Evolutionary conservation across 768 basidiomycete species (phyloP).

Genomic region (Tricholoma sp.): DNA sequence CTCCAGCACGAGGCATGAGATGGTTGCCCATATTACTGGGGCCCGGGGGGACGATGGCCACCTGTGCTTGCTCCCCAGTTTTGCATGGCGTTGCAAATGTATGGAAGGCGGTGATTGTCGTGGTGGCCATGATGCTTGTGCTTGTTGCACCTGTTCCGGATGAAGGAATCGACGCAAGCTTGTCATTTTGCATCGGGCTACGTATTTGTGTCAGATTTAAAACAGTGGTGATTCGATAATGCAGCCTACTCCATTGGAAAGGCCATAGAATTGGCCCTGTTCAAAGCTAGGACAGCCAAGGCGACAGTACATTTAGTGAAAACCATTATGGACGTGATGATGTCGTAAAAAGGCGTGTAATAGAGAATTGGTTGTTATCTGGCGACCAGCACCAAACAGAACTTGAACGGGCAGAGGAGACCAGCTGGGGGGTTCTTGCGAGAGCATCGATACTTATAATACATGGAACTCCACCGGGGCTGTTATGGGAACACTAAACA

Average conservation of each 20-base stretch:
- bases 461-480: background rate
- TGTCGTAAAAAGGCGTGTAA: constrained; percentile 1
- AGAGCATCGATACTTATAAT: background rate
- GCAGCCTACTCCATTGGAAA: constrained; percentile 21
- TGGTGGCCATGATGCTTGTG: background rate
- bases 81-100: background rate
- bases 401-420: constrained; percentile 23
- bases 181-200: background rate
- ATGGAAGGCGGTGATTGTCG: background rate
- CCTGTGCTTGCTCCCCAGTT: background rate
- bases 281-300: constrained; percentile 26
- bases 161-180: background rate
- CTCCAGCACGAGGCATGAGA: background rate
- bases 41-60: background rate
- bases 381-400: constrained; percentile 32
- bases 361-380: constrained; percentile 1
- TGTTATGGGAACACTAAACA: background rate
- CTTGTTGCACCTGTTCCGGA: background rate
- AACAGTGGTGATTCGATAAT: background rate
- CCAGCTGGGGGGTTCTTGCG: constrained; percentile 25
- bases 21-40: background rate
- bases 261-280: constrained; percentile 23
- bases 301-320: constrained; percentile 27
- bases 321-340: constrained; percentile 21
- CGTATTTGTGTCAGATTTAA: background rate